Conservation (phyloP, 495 filamentous ascomycete genomes). For the Xylaria castorea region DNA sequence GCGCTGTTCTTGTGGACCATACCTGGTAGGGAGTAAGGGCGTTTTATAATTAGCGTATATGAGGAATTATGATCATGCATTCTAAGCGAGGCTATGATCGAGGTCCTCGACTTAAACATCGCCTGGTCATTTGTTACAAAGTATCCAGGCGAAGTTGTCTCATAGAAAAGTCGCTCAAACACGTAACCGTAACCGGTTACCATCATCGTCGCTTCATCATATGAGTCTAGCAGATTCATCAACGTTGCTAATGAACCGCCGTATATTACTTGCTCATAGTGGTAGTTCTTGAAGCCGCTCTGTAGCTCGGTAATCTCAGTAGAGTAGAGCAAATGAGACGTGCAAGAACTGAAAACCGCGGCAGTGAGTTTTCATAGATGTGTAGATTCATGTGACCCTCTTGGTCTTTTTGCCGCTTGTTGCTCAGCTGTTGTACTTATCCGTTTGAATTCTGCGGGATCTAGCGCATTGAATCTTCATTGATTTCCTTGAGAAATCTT, state of each 20-base stretch:
- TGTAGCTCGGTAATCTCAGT: background rate
- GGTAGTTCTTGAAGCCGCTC: background rate
- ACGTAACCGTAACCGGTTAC: background rate
- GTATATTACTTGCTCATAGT: background rate
- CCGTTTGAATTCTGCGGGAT: background rate
- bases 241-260: background rate
- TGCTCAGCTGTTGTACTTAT: background rate
- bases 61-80: background rate
- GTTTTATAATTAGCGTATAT: background rate
- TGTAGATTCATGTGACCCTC: background rate
- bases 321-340: no score
- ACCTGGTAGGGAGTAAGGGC: background rate
- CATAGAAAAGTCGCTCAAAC: background rate
- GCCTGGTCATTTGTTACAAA: background rate
- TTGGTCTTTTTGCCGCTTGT: background rate
- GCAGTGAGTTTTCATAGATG: background rate
- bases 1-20: background rate
- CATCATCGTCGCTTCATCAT: background rate
- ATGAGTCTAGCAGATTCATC: background rate
- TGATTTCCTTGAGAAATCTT: background rate
- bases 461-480: background rate
- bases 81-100: background rate
- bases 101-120: background rate
- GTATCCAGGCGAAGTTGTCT: background rate
- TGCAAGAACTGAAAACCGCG: no score